A percentile compares a stretch with the other conserved stretches of the same genome.
Conservation (phyloP, 345 rosid genomes). For the Firmiana major region DNA sequence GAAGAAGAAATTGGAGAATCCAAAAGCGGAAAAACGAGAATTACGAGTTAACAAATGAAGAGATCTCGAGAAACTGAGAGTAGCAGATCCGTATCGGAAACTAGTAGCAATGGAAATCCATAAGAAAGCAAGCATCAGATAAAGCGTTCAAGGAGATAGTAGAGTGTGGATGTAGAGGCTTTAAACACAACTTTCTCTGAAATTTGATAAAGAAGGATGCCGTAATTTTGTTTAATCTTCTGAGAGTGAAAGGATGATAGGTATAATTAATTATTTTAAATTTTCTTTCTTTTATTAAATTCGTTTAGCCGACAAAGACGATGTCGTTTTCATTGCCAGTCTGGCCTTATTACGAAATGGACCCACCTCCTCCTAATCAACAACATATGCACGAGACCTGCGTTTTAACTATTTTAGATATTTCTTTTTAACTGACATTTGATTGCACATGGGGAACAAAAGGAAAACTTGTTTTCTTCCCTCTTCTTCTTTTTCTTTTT, state of each 20-base stretch:
- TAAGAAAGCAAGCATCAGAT: constrained; percentile 17
- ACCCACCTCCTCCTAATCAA: not conserved
- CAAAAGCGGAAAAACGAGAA: not conserved
- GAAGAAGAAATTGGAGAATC: not conserved
- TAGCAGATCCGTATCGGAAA: not conserved
- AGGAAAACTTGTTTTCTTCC: too few relatives aligned
- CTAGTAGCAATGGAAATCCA: constrained; percentile 2
- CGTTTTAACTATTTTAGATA: not conserved
- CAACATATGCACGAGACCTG: not conserved
- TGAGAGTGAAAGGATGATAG: too few relatives aligned
- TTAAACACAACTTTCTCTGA: too few relatives aligned
- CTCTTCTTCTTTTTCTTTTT: too few relatives aligned
- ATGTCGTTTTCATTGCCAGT: constrained; percentile 5
- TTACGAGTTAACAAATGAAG: constrained; percentile 18
- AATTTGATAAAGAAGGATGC: too few relatives aligned
- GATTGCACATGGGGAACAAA: not conserved
- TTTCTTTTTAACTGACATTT: not conserved
- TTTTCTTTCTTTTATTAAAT: not conserved
- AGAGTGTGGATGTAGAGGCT: not conserved
- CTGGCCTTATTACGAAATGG: not conserved
- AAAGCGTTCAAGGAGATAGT: not conserved
- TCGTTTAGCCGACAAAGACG: constrained; percentile 10
- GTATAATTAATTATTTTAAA: too few relatives aligned
- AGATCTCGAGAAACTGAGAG: constrained; percentile 27
- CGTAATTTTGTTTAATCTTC: too few relatives aligned